Conservation (phyloP, 352 stramenopile species). For the Phytophthora crassamura region DNA sequence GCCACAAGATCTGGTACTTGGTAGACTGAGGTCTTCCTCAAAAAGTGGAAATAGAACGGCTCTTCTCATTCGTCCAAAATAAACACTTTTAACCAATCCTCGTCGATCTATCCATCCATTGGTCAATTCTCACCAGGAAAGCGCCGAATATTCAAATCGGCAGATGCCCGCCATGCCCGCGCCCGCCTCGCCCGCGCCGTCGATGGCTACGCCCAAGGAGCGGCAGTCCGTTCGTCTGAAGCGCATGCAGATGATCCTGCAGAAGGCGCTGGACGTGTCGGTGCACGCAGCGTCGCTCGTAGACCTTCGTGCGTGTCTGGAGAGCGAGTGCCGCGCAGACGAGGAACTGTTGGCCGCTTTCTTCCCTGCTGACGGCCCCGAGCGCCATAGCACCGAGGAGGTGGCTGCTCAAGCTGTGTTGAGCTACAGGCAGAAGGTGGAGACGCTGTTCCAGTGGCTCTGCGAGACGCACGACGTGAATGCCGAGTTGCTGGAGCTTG, state of each 20-base stretch:
- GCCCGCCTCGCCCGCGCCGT: constrained; percentile 25
- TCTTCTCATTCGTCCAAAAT: constrained; percentile 22
- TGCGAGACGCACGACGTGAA: constrained; percentile 59
- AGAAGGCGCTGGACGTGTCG: constrained; percentile 73
- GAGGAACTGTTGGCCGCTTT: constrained; percentile 59
- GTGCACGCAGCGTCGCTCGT: constrained; percentile 55
- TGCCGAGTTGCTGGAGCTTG: constrained; percentile 53
- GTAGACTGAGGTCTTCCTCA: not conserved
- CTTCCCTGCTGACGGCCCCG: constrained; percentile 40
- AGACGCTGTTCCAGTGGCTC: constrained; percentile 62
- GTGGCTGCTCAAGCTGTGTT: constrained; percentile 60
- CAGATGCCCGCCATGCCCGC: constrained; percentile 4
- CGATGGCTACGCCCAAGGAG: constrained; percentile 7
- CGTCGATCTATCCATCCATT: no score
- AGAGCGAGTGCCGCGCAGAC: constrained; percentile 57
- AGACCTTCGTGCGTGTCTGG: constrained; percentile 56
- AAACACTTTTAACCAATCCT: not conserved
- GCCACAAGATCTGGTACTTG: constrained; percentile 27
- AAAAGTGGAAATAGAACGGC: constrained; percentile 1
- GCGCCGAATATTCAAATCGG: constrained; percentile 25
- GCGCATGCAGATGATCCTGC: constrained; percentile 66
- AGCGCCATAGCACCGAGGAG: constrained; percentile 49
- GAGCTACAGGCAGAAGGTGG: constrained; percentile 58
- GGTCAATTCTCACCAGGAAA: no score
- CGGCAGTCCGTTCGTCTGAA: constrained; percentile 47